These are phyloP conservation scores for Trametes sanguinea DNA, from an alignment of 768 basidiomycete genomes.

Conservation along the genomic window DNA sequence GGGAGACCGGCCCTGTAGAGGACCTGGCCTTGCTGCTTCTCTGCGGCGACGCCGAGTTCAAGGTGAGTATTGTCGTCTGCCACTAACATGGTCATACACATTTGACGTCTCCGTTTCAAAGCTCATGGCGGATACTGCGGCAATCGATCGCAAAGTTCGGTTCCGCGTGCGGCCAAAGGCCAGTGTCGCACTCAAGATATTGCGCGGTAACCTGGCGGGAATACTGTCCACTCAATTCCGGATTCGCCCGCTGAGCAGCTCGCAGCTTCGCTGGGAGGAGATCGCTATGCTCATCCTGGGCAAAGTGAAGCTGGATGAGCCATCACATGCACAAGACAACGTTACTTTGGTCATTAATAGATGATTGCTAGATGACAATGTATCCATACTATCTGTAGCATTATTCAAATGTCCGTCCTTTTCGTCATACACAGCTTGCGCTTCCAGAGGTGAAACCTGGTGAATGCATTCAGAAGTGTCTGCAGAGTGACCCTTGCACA, in stretches of 20 bases:
- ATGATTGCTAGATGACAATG: not conserved
- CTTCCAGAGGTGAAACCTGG: no score
- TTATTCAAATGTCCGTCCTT: no score
- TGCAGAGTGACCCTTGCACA: no score
- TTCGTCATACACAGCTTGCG: no score
- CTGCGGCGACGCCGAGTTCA: constrained; percentile 90
- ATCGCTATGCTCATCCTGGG: constrained; percentile 65
- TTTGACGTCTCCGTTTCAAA: constrained; percentile 32
- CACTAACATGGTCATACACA: not conserved
- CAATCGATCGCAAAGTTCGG: constrained; percentile 85
- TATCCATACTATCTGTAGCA: no score
- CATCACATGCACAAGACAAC: constrained; percentile 30
- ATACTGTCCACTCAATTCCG: constrained; percentile 70
- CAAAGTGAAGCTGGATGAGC: constrained; percentile 34
- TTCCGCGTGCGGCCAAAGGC: constrained; percentile 71
- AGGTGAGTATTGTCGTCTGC: constrained; percentile 45
- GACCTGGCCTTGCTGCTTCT: constrained; percentile 79
- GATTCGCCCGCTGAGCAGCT: constrained; percentile 55
- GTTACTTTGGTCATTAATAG: constrained; percentile 27
- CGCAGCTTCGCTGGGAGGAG: constrained; percentile 73
- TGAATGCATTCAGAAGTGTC: no score
- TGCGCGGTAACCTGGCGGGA: constrained; percentile 63
- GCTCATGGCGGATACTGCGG: constrained; percentile 69
- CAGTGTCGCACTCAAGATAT: constrained; percentile 75
- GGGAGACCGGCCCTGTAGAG: constrained; percentile 91